A percentile compares a stretch with the other conserved stretches of the same genome.
phyloP scores from a whole-genome alignment of 345 rosid genomes.

The Citrus mangshanensis region DNA sequence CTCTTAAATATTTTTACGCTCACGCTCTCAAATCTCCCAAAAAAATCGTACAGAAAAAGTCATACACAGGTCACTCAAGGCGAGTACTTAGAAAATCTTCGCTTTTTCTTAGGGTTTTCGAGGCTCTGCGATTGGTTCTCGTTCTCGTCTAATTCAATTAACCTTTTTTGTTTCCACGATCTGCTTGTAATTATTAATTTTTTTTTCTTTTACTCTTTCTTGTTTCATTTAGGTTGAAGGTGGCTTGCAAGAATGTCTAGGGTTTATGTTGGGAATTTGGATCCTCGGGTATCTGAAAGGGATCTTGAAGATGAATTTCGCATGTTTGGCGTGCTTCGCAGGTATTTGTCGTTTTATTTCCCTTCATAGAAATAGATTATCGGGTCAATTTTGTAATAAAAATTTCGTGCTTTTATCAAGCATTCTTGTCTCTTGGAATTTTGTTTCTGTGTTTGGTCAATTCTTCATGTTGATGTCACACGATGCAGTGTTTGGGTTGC shows the following conservation, averaged over 20 bases:
- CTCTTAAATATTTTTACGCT: no score
- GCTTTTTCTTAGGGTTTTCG: not conserved
- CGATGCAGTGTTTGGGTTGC: constrained; percentile 90
- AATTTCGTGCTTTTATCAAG: not conserved
- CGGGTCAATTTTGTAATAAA: not conserved
- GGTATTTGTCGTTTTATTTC: constrained; percentile 24
- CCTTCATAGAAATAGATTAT: not conserved
- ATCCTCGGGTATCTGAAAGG: constrained; percentile 62
- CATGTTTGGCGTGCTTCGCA: constrained; percentile 65
- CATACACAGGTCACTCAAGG: not conserved
- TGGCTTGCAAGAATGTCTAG: constrained; percentile 50
- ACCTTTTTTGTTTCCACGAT: not conserved
- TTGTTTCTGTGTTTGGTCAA: not conserved
- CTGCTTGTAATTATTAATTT: not conserved
- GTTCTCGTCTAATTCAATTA: not conserved
- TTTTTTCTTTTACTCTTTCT: not conserved
- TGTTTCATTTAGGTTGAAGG: constrained; percentile 15
- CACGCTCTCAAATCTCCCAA: no score
- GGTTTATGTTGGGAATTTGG: constrained; percentile 74
- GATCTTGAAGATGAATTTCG: constrained; percentile 81
- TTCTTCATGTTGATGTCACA: not conserved
- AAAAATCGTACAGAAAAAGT: no score
- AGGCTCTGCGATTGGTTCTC: not conserved
- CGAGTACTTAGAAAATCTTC: not conserved
- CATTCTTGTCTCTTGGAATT: not conserved